These are phyloP conservation scores for Cyclotella cryptica DNA, from an alignment of 108 stramenopile genomes.

Conservation along the genomic window DNA sequence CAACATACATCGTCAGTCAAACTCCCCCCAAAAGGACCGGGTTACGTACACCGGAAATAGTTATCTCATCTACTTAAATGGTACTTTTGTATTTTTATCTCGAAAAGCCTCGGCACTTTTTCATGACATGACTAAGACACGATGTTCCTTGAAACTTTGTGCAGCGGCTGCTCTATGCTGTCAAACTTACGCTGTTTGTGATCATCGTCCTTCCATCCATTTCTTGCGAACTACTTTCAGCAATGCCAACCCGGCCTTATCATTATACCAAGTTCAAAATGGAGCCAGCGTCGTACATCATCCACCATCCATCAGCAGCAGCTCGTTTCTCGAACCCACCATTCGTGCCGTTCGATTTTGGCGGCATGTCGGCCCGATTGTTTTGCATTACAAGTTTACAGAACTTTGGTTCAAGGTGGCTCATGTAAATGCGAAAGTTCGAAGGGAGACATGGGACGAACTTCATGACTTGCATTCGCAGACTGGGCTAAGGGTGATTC, in stretches of 20 bases:
- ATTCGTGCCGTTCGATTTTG: slow-evolving; percentile 67
- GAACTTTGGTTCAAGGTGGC: slow-evolving; percentile 57
- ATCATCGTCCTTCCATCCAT: neutral
- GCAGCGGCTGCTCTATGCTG: no score
- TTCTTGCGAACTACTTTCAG: neutral
- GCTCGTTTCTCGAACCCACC: slow-evolving; percentile 25
- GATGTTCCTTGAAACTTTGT: no score
- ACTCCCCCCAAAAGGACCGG: no score
- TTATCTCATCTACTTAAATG: no score
- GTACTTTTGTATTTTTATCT: no score
- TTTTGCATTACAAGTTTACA: slow-evolving; percentile 77
- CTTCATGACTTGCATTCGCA: slow-evolving; percentile 64
- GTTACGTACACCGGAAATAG: no score
- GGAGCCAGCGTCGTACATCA: neutral
- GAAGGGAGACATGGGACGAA: slow-evolving; percentile 55
- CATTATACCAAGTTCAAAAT: neutral
- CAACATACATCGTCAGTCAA: no score
- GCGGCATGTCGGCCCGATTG: slow-evolving; percentile 69
- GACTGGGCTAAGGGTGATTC: slow-evolving; percentile 52
- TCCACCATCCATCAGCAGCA: neutral
- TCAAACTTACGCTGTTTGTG: no score
- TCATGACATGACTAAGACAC: no score
- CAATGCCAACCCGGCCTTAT: neutral
- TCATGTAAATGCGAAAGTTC: slow-evolving; percentile 33
- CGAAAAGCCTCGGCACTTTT: no score